These are phyloP conservation scores for Boletus tomentosulus DNA, from an alignment of 768 basidiomycete species.

Conservation along the genomic window DNA sequence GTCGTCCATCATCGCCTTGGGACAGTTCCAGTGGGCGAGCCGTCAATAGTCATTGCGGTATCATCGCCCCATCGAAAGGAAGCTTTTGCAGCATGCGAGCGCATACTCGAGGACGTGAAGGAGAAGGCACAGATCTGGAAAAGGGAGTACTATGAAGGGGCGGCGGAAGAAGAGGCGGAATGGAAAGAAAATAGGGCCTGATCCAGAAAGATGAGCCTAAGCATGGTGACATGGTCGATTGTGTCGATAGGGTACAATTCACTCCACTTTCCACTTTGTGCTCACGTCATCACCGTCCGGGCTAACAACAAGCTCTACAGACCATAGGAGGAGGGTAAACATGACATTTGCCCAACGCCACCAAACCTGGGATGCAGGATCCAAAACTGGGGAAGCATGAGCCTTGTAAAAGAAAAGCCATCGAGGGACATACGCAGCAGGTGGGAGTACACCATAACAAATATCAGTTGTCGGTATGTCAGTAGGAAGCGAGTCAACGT, in stretches of 20 bases:
- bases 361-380: conserved; percentile 89
- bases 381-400: conserved; percentile 53
- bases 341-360: conserved; percentile 92
- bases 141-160: conserved; percentile 78
- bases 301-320: conserved; percentile 74
- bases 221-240: conserved; percentile 6
- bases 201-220: conserved; percentile 4
- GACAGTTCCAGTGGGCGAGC: conserved; percentile 68
- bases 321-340: conserved; percentile 81
- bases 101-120: conserved; percentile 84
- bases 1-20: conserved; percentile 77
- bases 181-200: conserved; percentile 61
- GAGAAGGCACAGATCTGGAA: conserved; percentile 87
- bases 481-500: conserved; percentile 68
- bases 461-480: conserved; percentile 80
- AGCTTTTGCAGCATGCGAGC: conserved; percentile 76
- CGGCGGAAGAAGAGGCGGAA: conserved; percentile 54
- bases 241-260: conserved; percentile 11
- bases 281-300: conserved; percentile 65
- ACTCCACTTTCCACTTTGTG: conserved; percentile 78
- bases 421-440: conserved; percentile 57
- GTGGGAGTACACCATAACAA: conserved; percentile 85
- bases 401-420: neutral
- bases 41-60: conserved; percentile 83
- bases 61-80: conserved; percentile 82